Conservation (phyloP, 352 stramenopile species). For the Phytophthora colocasiae region DNA sequence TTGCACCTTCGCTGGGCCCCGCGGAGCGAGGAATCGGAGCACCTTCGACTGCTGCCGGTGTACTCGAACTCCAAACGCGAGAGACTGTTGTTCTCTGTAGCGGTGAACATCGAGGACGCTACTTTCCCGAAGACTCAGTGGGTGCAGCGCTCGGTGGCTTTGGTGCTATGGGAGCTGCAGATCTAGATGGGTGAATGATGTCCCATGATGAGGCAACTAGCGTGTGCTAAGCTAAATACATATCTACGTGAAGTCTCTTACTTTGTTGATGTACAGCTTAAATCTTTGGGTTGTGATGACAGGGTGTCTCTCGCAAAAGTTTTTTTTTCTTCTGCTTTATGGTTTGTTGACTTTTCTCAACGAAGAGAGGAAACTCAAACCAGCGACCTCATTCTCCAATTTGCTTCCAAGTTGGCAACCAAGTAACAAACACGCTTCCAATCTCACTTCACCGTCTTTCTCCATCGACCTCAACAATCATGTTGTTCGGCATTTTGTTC, state of each 20-base stretch:
- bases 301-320: too few species aligned
- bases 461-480: conserved; percentile 8
- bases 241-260: too few species aligned
- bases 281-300: too few species aligned
- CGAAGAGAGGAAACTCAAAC: not conserved
- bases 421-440: conserved; percentile 11
- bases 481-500: conserved; percentile 21
- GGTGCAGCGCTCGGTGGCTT: conserved; percentile 82
- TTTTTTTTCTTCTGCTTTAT: too few species aligned
- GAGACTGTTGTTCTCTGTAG: conserved; percentile 86
- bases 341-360: not conserved
- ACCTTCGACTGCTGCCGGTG: conserved; percentile 75
- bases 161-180: conserved; percentile 81
- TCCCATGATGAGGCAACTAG: not conserved
- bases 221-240: too few species aligned
- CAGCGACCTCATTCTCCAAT: conserved; percentile 36
- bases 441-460: not conserved
- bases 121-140: conserved; percentile 71
- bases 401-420: conserved; percentile 31
- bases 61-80: conserved; percentile 85
- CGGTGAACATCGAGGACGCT: conserved; percentile 57
- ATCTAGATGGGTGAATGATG: conserved; percentile 25
- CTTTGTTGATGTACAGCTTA: not conserved
- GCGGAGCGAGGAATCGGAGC: conserved; percentile 17
- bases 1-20: conserved; percentile 82